A percentile compares a stretch with the other conserved stretches of the same genome.
These are phyloP conservation scores for Aspergillus novofumigatus DNA, from an alignment of 2,329 filamentous ascomycete species.

Conservation along the genomic window DNA sequence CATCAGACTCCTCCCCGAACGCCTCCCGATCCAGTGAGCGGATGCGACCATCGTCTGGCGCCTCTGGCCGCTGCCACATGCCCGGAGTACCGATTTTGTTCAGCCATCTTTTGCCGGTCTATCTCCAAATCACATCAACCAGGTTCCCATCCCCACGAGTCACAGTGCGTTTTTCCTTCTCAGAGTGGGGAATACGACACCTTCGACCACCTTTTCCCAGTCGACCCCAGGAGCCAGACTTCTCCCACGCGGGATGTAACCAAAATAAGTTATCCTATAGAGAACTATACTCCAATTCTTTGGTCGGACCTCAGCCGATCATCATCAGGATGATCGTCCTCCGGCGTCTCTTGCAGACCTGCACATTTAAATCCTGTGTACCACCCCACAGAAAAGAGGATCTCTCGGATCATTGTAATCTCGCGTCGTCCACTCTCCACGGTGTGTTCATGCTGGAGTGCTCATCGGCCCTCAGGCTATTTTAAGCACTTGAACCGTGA, in stretches of 20 bases:
- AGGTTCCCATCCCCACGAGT: not conserved
- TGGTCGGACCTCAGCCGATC: constrained; percentile 1
- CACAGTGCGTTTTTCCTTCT: not conserved
- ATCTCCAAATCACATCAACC: not conserved
- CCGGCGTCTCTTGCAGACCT: not conserved
- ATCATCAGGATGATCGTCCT: not conserved
- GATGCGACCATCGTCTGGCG: not conserved
- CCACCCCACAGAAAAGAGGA: not conserved
- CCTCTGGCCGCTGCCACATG: not conserved
- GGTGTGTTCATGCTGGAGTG: not conserved
- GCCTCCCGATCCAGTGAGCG: not conserved
- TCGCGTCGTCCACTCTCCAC: not conserved
- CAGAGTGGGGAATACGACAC: not conserved
- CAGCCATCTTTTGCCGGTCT: not conserved
- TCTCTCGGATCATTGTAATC: not conserved
- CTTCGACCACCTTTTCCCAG: not conserved
- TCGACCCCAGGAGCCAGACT: not conserved
- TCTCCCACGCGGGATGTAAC: constrained; percentile 20
- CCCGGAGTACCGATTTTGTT: not conserved
- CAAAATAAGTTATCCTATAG: constrained; percentile 10
- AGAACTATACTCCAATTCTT: constrained; percentile 1
- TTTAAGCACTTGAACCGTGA: not conserved
- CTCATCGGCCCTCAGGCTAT: not conserved
- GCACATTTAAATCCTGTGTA: not conserved
- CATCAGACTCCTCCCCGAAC: not conserved